phyloP scores from a whole-genome alignment of 2,329 filamentous ascomycete species.

The Exophiala mesophila region DNA sequence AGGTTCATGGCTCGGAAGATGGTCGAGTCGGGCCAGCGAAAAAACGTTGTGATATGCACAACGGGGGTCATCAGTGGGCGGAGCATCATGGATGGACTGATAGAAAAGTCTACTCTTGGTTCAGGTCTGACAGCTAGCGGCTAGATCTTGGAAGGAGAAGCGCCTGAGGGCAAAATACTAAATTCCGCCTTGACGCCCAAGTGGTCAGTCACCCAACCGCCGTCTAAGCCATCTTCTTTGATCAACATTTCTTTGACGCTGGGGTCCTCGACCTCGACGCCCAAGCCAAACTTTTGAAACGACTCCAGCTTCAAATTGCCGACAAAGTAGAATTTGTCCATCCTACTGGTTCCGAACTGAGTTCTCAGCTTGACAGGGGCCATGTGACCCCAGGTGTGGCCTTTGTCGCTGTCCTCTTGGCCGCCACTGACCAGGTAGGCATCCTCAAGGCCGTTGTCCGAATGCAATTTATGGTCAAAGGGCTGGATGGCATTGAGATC shows the following conservation, averaged over 20 bases:
- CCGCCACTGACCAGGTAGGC: constrained; percentile 51
- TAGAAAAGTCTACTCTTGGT: constrained; percentile 53
- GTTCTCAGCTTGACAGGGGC: constrained; percentile 37
- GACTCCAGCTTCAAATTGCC: constrained; percentile 46
- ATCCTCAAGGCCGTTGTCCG: constrained; percentile 48
- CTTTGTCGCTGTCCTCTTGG: constrained; percentile 46
- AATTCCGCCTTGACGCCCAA: constrained; percentile 24
- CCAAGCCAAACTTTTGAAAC: constrained; percentile 43
- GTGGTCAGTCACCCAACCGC: constrained; percentile 27
- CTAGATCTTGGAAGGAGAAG: constrained; percentile 1
- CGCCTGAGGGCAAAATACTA: constrained; percentile 7
- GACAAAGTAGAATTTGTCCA: constrained; percentile 52
- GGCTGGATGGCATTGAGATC: constrained; percentile 56
- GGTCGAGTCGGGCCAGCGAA: constrained; percentile 57
- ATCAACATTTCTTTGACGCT: constrained; percentile 21
- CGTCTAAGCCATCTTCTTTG: constrained; percentile 21
- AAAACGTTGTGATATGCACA: constrained; percentile 85
- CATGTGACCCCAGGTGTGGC: constrained; percentile 58
- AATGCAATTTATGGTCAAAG: constrained; percentile 48
- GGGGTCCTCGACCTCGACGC: constrained; percentile 36
- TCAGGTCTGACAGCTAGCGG: constrained; percentile 13
- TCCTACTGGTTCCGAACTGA: constrained; percentile 47
- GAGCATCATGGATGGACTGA: constrained; percentile 77
- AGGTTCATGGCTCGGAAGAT: constrained; percentile 83
- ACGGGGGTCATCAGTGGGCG: constrained; percentile 89